Conservation (phyloP, 345 rosid genomes). For the Iberis pinnata region DNA sequence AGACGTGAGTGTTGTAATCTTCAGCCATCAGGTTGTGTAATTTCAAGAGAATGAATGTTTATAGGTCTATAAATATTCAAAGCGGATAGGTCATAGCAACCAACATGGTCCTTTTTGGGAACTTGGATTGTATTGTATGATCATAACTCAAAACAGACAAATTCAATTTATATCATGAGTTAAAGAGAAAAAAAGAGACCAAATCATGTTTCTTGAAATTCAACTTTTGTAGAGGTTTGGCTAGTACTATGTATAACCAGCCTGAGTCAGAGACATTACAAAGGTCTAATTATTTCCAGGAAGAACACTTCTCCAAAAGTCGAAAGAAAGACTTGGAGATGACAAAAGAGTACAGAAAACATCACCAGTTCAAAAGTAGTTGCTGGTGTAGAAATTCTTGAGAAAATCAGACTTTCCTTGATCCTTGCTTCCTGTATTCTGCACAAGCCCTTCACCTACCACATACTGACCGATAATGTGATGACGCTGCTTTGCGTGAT, state of each 20-base stretch:
- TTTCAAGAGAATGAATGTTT: constrained; percentile 24
- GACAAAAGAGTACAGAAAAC: background rate
- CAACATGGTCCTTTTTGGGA: constrained; percentile 21
- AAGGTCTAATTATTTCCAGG: constrained; percentile 21
- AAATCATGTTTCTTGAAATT: too few species aligned
- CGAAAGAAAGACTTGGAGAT: constrained; percentile 16
- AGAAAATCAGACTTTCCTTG: constrained; percentile 68
- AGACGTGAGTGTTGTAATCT: constrained; percentile 24
- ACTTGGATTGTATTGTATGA: constrained; percentile 15
- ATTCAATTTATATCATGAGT: constrained; percentile 18
- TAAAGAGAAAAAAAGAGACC: too few species aligned
- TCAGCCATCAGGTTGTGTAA: constrained; percentile 25
- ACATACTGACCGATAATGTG: constrained; percentile 92
- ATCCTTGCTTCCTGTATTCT: constrained; percentile 60
- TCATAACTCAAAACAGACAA: constrained; percentile 9
- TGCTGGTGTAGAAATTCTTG: constrained; percentile 78
- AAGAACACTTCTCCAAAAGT: constrained; percentile 24
- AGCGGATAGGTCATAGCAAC: constrained; percentile 15
- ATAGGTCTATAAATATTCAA: constrained; percentile 25
- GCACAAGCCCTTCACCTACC: constrained; percentile 63
- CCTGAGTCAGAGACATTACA: constrained; percentile 13
- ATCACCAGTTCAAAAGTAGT: constrained; percentile 55
- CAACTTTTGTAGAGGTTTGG: constrained; percentile 20
- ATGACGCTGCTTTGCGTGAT: constrained; percentile 98
- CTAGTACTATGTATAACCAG: constrained; percentile 7